Evolutionary conservation across 2,329 filamentous ascomycete species (phyloP).

Genomic region (Aspergillus aculeatus): DNA sequence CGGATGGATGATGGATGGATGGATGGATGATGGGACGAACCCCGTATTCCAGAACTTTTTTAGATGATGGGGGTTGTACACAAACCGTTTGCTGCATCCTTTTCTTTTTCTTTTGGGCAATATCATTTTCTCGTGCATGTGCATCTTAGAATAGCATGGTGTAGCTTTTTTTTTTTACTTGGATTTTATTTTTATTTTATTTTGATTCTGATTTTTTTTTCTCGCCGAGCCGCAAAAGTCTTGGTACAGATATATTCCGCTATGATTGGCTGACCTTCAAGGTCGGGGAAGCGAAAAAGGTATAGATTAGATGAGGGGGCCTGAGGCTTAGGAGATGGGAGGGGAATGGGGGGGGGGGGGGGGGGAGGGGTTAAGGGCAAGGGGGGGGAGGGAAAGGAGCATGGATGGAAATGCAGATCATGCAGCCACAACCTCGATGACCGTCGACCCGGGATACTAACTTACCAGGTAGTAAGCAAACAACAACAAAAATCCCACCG

Average conservation of each 20-base stretch:
- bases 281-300: background rate
- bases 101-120: too few species aligned
- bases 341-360: background rate
- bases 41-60: background rate
- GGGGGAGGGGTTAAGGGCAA: too few species aligned
- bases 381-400: background rate
- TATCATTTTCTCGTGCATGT: background rate
- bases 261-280: background rate
- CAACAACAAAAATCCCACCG: conserved; percentile 3
- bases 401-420: conserved; percentile 4
- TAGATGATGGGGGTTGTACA: background rate
- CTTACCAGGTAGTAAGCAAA: too few species aligned
- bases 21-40: background rate
- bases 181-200: too few species aligned
- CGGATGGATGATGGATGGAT: too few species aligned
- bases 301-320: background rate
- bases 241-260: background rate
- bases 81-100: too few species aligned
- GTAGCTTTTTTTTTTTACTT: background rate
- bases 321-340: background rate
- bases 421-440: conserved; percentile 3
- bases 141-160: background rate
- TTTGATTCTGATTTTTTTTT: background rate
- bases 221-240: conserved; percentile 9
- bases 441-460: background rate